Evolutionary conservation across 345 rosid genomes (phyloP), one percentile per base, ranked within the genome.

Genomic region (Tarenaya hassleriana): DNA sequence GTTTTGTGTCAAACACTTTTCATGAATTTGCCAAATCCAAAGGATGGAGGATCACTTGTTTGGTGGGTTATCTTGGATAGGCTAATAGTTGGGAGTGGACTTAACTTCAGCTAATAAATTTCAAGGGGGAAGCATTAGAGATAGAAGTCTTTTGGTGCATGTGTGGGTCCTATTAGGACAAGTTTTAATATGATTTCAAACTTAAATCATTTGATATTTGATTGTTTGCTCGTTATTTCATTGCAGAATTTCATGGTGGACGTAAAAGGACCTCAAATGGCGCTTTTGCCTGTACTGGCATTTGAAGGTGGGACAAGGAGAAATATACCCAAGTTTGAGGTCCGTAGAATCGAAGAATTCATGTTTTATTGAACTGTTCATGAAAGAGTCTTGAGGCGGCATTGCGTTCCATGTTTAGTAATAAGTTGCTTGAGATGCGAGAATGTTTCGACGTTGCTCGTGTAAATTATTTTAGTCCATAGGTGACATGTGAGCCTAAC

Each of bases 281-380:
- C 79, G 34, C 73, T 75, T 71, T 73, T 90, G 66, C 94, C 90
- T 5, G 83, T 72, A 63, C 90, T 86, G 73, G 90, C 94, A 19
- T 86, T 89, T 52, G 90, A 89, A 72, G 95, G 97, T 60, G 94
- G 84, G 33, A 83, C 94, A 38, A 56, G 80, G 68, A 83, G 79
- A 73, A 86, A 81, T 53, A 75, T 81, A 62, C 88, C 95, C 18
- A 86, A 83, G 69, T 75, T 81, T 70, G 78, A 79, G 82, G 97
- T 64, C 40, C 0, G 60, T 17, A 24, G 55, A 46, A 21, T 48
- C 55, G 33, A 39, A 50, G 18, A 3, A 8, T 9, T 42, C 19
- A 16, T 42, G 9, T 15, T 42, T 42, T 42, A 16, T 16, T 13
- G 7, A 1, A n/a, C 19, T 42, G 19, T 15, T 24, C 2, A 5